These are phyloP conservation scores for Scedosporium boydii DNA, from an alignment of 2,329 filamentous ascomycete genomes.

Conservation along the genomic window DNA sequence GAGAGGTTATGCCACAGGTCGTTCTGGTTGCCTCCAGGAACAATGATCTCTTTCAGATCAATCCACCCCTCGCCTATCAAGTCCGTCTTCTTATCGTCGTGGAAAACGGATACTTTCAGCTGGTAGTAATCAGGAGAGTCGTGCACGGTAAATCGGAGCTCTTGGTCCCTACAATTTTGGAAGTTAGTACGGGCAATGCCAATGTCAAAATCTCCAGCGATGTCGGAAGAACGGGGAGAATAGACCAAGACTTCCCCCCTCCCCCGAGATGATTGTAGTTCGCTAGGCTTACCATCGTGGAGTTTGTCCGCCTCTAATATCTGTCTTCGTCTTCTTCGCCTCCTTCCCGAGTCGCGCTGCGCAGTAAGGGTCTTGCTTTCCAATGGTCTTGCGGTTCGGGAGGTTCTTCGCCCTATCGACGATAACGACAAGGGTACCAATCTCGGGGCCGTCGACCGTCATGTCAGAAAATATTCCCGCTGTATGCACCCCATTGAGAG, in stretches of 20 bases:
- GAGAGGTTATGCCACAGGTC: constrained; percentile 85
- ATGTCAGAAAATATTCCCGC: constrained; percentile 93
- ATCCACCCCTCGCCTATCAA: constrained; percentile 93
- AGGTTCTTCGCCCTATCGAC: constrained; percentile 95
- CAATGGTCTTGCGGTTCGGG: constrained; percentile 93
- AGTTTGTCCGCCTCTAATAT: constrained; percentile 89
- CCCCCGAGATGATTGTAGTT: neutral
- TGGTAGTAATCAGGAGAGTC: constrained; percentile 95
- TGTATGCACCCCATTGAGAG: constrained; percentile 46
- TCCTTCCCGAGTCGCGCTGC: constrained; percentile 90
- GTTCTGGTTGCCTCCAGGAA: constrained; percentile 81
- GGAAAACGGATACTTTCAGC: constrained; percentile 92
- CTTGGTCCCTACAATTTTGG: constrained; percentile 68
- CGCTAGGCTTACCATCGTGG: constrained; percentile 67
- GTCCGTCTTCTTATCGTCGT: constrained; percentile 96
- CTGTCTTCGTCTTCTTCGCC: constrained; percentile 92
- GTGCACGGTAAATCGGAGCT: constrained; percentile 91
- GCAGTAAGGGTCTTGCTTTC: constrained; percentile 97
- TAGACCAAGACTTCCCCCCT: neutral
- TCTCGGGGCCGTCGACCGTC: constrained; percentile 83
- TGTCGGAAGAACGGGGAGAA: no score
- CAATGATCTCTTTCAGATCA: constrained; percentile 69
- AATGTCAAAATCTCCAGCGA: neutral
- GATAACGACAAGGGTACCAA: constrained; percentile 86
- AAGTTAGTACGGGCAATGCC: neutral